Evolutionary conservation across 192 early-diverging fungal genomes (phyloP), one percentile per base, ranked within the genome.

Genomic region (Dissophora ornata): DNA sequence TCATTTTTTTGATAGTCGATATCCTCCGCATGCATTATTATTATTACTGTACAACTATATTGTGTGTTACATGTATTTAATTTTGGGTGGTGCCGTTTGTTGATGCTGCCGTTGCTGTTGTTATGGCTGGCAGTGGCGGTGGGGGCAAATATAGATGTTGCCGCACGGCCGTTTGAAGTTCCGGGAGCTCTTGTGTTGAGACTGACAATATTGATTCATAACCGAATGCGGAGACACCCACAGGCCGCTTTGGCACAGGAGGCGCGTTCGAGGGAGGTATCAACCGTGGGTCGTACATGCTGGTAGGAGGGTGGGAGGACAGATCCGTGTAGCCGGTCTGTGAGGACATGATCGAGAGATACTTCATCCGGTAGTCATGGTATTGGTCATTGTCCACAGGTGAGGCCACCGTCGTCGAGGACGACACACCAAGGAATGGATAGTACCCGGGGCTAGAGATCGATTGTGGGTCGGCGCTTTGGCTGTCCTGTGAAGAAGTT

Each of bases 171-270:
- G n/a, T n/a, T n/a, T n/a, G n/a, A n/a, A n/a, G n/a, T n/a, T n/a
- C n/a, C n/a, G n/a, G n/a, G n/a, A n/a, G n/a, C n/a, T n/a, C n/a
- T n/a, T n/a, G n/a, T n/a, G n/a, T n/a, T n/a, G n/a, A n/a, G n/a
- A n/a, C n/a, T n/a, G n/a, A n/a, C n/a, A n/a, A n/a, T n/a, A n/a
- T n/a, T n/a, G n/a, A n/a, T n/a, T n/a, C n/a, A n/a, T n/a, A n/a
- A n/a, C n/a, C n/a, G n/a, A n/a, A n/a, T n/a, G n/a, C n/a, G 24
- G 69, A 61, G 3, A 51, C 59, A 57, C 54, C 63, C 36, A 64
- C 61, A 1, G 61, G 38, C 8, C 69, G 53, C 16, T 57, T 63
- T 15, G 60, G 54, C 3, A 58, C 22, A 5, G 61, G 60, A 4
- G 62, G 47, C 15, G 56, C 16, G 12, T 1, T 25, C 16, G 44